Evolutionary conservation across 2,329 filamentous ascomycete genomes (phyloP).

Genomic region (Chaetomiaceae sp.): DNA sequence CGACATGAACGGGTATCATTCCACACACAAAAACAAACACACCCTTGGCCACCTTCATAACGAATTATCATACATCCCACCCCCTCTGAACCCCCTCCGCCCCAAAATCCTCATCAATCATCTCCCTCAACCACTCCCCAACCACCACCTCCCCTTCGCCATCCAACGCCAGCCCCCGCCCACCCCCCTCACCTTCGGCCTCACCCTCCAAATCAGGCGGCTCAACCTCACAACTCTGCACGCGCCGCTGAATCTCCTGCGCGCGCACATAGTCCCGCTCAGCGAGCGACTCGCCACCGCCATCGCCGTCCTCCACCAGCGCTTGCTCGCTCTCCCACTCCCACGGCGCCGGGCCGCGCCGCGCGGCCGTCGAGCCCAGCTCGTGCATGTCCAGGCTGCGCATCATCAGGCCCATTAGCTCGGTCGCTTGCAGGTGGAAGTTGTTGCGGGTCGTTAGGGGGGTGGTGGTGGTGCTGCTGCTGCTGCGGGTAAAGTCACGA

Average conservation of each 20-base stretch:
- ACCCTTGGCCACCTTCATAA: too few species aligned
- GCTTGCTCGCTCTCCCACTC: background rate
- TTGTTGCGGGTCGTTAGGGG: conserved; percentile 31
- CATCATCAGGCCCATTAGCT: conserved; percentile 45
- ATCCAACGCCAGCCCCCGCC: conserved; percentile 16
- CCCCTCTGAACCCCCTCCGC: background rate
- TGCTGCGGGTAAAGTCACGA: too few species aligned
- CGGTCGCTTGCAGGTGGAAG: conserved; percentile 42
- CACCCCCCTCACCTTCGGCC: conserved; percentile 4
- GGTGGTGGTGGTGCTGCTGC: background rate
- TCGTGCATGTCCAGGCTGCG: conserved; percentile 45
- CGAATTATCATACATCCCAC: too few species aligned
- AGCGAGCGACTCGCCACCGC: background rate
- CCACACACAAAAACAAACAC: too few species aligned
- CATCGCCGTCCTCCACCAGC: background rate
- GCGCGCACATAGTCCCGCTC: background rate
- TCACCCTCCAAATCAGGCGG: conserved; percentile 6
- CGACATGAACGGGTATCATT: too few species aligned
- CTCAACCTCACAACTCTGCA: conserved; percentile 35
- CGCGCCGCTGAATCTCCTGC: conserved; percentile 22
- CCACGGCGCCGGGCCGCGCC: background rate
- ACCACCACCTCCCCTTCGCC: conserved; percentile 62
- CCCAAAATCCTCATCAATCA: conserved; percentile 33
- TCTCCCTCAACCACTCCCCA: conserved; percentile 63
- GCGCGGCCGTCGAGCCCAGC: too few species aligned